Evolutionary conservation across 331 rosid species (phyloP).

Genomic region (Erythrophleum ivorense): DNA sequence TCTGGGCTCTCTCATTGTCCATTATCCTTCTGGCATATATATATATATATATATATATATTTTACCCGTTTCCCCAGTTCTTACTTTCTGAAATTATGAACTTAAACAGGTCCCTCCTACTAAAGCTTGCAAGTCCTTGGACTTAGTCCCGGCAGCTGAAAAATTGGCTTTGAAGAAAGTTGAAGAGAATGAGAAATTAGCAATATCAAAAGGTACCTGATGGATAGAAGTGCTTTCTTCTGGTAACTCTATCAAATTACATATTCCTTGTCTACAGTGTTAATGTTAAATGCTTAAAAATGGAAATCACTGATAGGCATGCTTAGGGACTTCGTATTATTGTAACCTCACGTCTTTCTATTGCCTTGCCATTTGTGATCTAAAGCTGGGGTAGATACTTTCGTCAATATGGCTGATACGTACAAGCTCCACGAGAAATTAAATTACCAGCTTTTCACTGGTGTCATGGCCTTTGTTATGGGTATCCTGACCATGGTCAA

Average conservation of each 20-base stretch:
- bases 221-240: conserved; percentile 1
- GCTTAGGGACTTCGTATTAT: neutral
- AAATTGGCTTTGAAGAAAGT: conserved; percentile 56
- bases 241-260: neutral
- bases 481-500: conserved; percentile 81
- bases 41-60: neutral
- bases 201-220: conserved; percentile 62
- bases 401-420: conserved; percentile 43
- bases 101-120: conserved; percentile 47
- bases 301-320: neutral
- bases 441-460: conserved; percentile 65
- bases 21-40: neutral
- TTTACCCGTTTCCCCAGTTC: conserved; percentile 15
- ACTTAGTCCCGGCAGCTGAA: conserved; percentile 52
- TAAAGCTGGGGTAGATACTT: conserved; percentile 45
- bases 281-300: neutral
- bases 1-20: neutral
- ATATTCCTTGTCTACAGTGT: neutral
- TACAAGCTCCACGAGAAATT: conserved; percentile 56
- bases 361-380: conserved; percentile 24
- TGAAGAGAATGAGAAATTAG: conserved; percentile 35
- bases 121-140: conserved; percentile 40
- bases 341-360: neutral
- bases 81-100: conserved; percentile 33
- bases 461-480: conserved; percentile 77